Percentiles rank a stretch among this genome's conserved stretches.
phyloP scores from a whole-genome alignment of 768 basidiomycete species.

The Auricularia cornea region DNA sequence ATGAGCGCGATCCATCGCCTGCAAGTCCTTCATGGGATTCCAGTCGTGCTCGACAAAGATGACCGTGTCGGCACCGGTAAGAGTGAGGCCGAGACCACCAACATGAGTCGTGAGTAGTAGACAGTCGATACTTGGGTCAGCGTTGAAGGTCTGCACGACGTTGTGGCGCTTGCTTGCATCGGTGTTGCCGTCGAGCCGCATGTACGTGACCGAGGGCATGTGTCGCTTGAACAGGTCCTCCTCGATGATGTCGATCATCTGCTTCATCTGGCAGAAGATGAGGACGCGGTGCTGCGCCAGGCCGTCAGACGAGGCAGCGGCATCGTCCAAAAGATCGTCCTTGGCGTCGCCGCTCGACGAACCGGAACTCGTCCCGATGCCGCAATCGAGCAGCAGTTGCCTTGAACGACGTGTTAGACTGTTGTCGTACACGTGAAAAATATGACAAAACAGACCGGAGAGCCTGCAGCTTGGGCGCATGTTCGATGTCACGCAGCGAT shows the following conservation, averaged over 20 bases:
- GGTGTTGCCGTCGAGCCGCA: conserved; percentile 92
- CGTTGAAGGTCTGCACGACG: conserved; percentile 95
- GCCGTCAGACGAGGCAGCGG: conserved; percentile 40
- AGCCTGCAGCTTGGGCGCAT: conserved; percentile 91
- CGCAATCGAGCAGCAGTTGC: conserved; percentile 90
- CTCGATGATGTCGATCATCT: conserved; percentile 98
- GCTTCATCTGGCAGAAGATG: conserved; percentile 99
- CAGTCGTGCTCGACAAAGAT: conserved; percentile 99
- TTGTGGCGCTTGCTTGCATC: conserved; percentile 93
- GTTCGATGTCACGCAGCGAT: conserved; percentile 68
- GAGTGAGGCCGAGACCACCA: conserved; percentile 88
- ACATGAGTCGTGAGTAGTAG: conserved; percentile 93
- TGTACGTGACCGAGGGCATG: conserved; percentile 96
- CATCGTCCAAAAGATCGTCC: conserved; percentile 52
- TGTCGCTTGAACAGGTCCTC: conserved; percentile 80
- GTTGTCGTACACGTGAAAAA: not conserved
- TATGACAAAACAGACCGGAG: conserved; percentile 51
- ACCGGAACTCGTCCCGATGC: conserved; percentile 58
- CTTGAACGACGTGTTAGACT: conserved; percentile 45
- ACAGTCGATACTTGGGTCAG: conserved; percentile 95
- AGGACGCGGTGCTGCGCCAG: conserved; percentile 97
- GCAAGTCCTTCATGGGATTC: conserved; percentile 99
- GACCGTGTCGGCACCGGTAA: conserved; percentile 97
- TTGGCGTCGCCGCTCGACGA: conserved; percentile 43
- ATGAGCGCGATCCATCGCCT: conserved; percentile 99